Percentiles rank a stretch among this genome's conserved stretches.
phyloP scores from a whole-genome alignment of 208 protist species.

The Leishmania tarentolae region DNA sequence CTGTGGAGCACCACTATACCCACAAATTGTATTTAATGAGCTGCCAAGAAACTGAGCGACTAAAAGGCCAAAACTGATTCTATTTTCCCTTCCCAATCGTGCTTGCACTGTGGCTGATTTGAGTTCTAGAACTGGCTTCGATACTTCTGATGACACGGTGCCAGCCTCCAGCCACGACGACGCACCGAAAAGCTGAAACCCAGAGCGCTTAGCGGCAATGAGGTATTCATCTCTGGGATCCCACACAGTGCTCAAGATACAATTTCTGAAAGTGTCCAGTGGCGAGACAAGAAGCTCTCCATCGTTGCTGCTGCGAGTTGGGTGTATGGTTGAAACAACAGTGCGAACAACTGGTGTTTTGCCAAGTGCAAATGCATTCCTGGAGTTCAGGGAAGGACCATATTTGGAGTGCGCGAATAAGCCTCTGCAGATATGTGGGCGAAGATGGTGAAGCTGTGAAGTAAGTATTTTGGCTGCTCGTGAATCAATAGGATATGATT shows the following conservation, averaged over 20 bases:
- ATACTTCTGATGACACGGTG: not conserved
- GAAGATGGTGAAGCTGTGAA: constrained; percentile 2
- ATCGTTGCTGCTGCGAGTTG: constrained; percentile 3
- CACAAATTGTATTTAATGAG: constrained; percentile 45
- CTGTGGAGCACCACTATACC: constrained; percentile 39
- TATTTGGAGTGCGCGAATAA: not conserved
- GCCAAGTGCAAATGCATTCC: not conserved
- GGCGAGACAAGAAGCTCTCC: constrained; percentile 18
- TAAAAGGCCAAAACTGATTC: constrained; percentile 55
- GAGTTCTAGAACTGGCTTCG: constrained; percentile 12
- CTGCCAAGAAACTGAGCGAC: constrained; percentile 51
- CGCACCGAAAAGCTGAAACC: constrained; percentile 29
- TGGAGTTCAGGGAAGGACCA: not conserved
- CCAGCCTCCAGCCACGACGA: not conserved
- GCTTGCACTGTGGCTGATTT: constrained; percentile 16
- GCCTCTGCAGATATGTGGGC: not conserved
- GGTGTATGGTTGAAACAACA: constrained; percentile 15
- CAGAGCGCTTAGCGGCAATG: constrained; percentile 19
- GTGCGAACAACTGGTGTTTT: not conserved
- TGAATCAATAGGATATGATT: not conserved
- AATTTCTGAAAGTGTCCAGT: constrained; percentile 25
- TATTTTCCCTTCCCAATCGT: constrained; percentile 20
- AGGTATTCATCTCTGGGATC: constrained; percentile 32
- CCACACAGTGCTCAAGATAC: constrained; percentile 19
- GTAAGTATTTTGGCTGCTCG: not conserved